Base-by-base conservation (phyloP, 108 stramenopile species). In the Pseudonitzschia delicatissima region DNA sequence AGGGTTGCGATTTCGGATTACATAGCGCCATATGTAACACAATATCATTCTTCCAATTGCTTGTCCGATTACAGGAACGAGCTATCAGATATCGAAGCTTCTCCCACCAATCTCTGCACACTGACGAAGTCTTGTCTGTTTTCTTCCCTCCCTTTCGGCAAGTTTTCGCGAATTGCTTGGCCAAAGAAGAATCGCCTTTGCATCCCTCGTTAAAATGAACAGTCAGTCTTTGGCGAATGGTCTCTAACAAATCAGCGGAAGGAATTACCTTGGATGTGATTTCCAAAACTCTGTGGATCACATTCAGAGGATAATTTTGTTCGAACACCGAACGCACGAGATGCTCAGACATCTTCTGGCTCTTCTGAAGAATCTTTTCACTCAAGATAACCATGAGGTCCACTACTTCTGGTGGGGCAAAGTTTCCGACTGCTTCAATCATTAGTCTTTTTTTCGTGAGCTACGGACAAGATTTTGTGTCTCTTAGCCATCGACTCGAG, bases 31-130 rank as follows among this genome's bases (percentile, higher is more conserved):
- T 45, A 66, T 82, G 81, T 13, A 82, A 36, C 8, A 77, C 39
- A 17, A 34, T 67, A 1, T 68, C 58, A 4, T 51, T 62, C 42
- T 62, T 53, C 15, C 48, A 29, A 11, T 32, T 31, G 11, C 25
- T 35, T 12, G 59, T 47, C 40, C 23, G 36, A 21, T 42, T 25
- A 34, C 53, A 42, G 6, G 60, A 62, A 15, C 28, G 44, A 8
- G 48, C 57, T 18, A 66, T 60, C 6, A 69, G 37, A 28, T 64
- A 73, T 26, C 44, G 53, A 13, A 73, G 47, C 37, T 69, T 69
- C 36, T 76, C 64, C 68, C 68, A 69, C 75, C 75, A 76, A 35
- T 74, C 73, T 26, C 60, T n/a, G 55, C 64, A 64, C 23, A 66
- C 59, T 1, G 6, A 18, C 0, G 59, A 59, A 29, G 4, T 29